These are phyloP conservation scores for Aphanomyces invadans DNA, from an alignment of 352 stramenopile genomes.

Conservation along the genomic window DNA sequence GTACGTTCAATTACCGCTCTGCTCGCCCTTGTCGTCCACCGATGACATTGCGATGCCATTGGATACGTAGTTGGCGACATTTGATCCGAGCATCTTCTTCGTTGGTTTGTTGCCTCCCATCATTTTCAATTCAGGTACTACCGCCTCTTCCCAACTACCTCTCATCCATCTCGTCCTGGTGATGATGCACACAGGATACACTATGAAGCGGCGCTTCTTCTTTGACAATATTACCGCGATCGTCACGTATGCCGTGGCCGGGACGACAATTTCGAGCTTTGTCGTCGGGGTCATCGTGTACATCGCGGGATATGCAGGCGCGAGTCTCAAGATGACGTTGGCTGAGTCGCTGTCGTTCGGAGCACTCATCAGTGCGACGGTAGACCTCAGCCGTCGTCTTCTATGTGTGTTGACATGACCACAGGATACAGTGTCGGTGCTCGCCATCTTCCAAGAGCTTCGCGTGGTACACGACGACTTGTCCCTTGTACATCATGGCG, in stretches of 20 bases:
- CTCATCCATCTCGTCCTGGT: background rate
- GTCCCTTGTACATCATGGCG: background rate
- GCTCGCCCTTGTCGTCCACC: background rate
- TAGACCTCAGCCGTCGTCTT: background rate
- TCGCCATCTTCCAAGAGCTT: conserved; percentile 88
- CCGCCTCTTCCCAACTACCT: background rate
- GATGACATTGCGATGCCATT: no score
- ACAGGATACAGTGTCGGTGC: conserved; percentile 85
- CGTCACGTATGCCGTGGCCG: conserved; percentile 83
- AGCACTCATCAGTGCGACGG: conserved; percentile 86
- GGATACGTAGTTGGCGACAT: conserved; percentile 44
- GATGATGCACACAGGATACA: conserved; percentile 42
- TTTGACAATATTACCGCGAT: conserved; percentile 89
- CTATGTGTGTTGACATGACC: background rate
- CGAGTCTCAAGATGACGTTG: conserved; percentile 70
- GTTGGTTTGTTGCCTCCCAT: conserved; percentile 88
- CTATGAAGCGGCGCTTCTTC: conserved; percentile 88
- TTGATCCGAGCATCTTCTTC: conserved; percentile 91
- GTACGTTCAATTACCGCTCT: background rate
- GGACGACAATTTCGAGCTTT: conserved; percentile 86
- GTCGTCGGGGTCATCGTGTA: conserved; percentile 75
- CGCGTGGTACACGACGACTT: conserved; percentile 48
- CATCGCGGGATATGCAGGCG: conserved; percentile 47
- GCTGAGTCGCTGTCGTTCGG: conserved; percentile 88
- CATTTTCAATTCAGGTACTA: conserved; percentile 87